Evolutionary conservation across 2,329 filamentous ascomycete genomes (phyloP).

Genomic region (Coleophoma crateriformis): DNA sequence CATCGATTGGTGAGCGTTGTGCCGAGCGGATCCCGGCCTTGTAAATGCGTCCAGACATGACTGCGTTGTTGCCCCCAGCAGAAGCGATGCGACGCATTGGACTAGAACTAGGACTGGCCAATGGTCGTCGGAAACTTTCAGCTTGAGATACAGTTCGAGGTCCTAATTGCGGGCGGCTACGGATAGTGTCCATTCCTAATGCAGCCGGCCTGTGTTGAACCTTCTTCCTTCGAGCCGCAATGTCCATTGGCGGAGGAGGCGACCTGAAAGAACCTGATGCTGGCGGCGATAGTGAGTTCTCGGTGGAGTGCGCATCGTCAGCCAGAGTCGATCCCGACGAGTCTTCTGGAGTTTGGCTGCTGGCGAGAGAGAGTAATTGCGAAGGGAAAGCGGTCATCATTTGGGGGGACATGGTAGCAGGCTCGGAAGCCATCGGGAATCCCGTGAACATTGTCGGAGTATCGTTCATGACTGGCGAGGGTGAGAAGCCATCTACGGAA

Average conservation of each 20-base stretch:
- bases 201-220: constrained; percentile 23
- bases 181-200: constrained; percentile 18
- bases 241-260: constrained; percentile 22
- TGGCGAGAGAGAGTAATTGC: constrained; percentile 11
- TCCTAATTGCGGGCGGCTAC: constrained; percentile 17
- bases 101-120: constrained; percentile 17
- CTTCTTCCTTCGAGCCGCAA: constrained; percentile 25
- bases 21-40: constrained; percentile 23
- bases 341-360: constrained; percentile 13
- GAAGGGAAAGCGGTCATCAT: constrained; percentile 16
- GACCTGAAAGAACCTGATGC: constrained; percentile 20
- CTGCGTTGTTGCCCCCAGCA: constrained; percentile 22
- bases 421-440: constrained; percentile 9
- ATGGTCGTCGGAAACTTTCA: constrained; percentile 20
- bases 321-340: too few relatives aligned
- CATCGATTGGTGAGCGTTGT: constrained; percentile 25
- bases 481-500: constrained; percentile 3
- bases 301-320: constrained; percentile 13
- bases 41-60: constrained; percentile 21
- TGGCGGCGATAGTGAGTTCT: constrained; percentile 15
- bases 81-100: constrained; percentile 27
- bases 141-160: constrained; percentile 25
- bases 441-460: constrained; percentile 15
- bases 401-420: constrained; percentile 6
- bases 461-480: constrained; percentile 4